These are phyloP conservation scores for Tricholoma flavovirens DNA, from an alignment of 768 basidiomycete species.

Conservation along the genomic window DNA sequence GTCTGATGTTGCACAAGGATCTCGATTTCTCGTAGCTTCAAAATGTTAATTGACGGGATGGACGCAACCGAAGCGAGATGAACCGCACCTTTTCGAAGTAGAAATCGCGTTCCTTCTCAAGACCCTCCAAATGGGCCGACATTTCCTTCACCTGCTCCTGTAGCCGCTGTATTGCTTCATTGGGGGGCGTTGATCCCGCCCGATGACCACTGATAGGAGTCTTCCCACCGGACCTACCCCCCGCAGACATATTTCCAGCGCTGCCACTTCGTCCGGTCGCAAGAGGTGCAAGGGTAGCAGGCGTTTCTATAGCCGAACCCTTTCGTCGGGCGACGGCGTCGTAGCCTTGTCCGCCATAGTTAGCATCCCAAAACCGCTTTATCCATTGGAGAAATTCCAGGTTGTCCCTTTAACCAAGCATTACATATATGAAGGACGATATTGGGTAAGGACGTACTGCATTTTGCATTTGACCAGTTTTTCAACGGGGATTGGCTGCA, in stretches of 20 bases:
- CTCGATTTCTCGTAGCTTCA: constrained; percentile 91
- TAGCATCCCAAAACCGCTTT: constrained; percentile 91
- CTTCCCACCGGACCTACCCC: constrained; percentile 54
- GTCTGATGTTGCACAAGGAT: constrained; percentile 81
- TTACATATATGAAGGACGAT: not conserved
- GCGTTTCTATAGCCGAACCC: constrained; percentile 70
- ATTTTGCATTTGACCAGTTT: constrained; percentile 96
- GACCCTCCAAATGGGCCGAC: constrained; percentile 73
- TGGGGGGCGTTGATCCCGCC: constrained; percentile 58
- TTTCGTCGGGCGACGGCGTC: constrained; percentile 79
- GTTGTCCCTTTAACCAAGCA: constrained; percentile 63
- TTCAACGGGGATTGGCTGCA: constrained; percentile 91
- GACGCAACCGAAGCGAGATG: not conserved
- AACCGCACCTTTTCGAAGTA: constrained; percentile 90
- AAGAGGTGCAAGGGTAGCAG: constrained; percentile 74
- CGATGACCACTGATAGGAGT: constrained; percentile 71
- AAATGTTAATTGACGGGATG: not conserved
- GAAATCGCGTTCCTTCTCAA: constrained; percentile 98
- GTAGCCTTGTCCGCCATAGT: constrained; percentile 84
- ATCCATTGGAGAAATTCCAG: constrained; percentile 98
- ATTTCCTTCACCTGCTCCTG: constrained; percentile 80
- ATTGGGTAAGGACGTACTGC: constrained; percentile 60
- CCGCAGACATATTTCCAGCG: constrained; percentile 15
- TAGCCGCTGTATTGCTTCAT: constrained; percentile 60
- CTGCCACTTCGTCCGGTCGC: constrained; percentile 34